Base-by-base conservation (phyloP, 441 rosid species). In the Eutrema salsugineum region DNA sequence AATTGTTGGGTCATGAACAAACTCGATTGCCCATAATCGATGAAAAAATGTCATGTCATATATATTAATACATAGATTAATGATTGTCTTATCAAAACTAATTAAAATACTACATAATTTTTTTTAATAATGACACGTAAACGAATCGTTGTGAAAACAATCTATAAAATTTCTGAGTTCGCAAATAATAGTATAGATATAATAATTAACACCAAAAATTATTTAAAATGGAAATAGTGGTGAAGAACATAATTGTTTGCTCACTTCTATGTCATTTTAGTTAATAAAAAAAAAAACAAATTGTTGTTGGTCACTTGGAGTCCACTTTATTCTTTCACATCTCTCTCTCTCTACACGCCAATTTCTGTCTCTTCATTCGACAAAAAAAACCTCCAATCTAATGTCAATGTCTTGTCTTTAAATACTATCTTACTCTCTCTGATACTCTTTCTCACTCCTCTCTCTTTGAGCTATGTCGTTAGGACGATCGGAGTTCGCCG, bases 391-490 rank as follows among this genome's bases (percentile, higher is more conserved):
- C 62, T 39, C 70, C 4, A 76, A 55, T 76, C 53, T 39, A 24
- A 62, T 63, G 75, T 69, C 39, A 24, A 62, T 63, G 75, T 69
- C 66, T 63, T 61, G 63, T 66, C 78, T 66, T 66, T 33, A 1
- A 15, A 50, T 19, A 47, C 51, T 38, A 17, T 30, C 72, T 58
- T 50, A 40, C 54, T 42, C 62, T 59, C 28, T 56, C 49, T 59
- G 43, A 47, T 28, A 59, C 60, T 54, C 14, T 30, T 32, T 58
- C 33, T 20, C 64, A n/a, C 71, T 65, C 54, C n/a, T 43, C 61
- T 63, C 14, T 16, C 22, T 15, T 2, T 72, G 6, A 46, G 11
- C 60, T 9, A 81, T 79, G 86, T 81, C 77, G 11, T 16, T 60
- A 6, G 49, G 35, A 42, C 40, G 38, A 58, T n/a, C 63, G 6